phyloP scores from a whole-genome alignment of 2,329 filamentous ascomycete species.

The Coleophoma eucalyptorum region DNA sequence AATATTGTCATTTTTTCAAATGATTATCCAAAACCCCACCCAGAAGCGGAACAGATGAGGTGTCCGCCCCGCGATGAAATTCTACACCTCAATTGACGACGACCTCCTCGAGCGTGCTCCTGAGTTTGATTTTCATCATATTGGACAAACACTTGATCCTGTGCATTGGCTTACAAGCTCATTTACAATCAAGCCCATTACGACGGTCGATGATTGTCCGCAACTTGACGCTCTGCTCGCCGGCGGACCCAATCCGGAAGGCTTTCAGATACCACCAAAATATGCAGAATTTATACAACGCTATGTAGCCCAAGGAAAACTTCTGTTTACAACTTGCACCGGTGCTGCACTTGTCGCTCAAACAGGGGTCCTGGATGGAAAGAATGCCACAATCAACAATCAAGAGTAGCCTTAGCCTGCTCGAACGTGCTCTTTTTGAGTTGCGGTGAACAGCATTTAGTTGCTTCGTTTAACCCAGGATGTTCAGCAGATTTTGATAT shows the following conservation, averaged over 20 bases:
- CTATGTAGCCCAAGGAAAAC: constrained; percentile 29
- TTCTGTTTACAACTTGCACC: constrained; percentile 61
- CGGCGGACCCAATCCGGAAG: constrained; percentile 20
- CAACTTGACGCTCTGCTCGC: constrained; percentile 29
- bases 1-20: too few relatives aligned
- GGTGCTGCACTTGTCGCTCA: constrained; percentile 54
- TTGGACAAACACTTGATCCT: constrained; percentile 27
- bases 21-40: too few relatives aligned
- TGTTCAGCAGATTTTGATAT: too few relatives aligned
- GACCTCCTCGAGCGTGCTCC: constrained; percentile 20
- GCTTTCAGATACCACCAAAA: constrained; percentile 24
- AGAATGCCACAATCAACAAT: constrained; percentile 66
- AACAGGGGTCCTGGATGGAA: constrained; percentile 55
- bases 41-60: too few relatives aligned
- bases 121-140: constrained; percentile 30
- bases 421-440: too few relatives aligned
- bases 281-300: constrained; percentile 25
- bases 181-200: constrained; percentile 24
- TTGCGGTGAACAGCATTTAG: too few relatives aligned
- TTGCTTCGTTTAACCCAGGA: too few relatives aligned
- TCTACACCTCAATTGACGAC: constrained; percentile 13
- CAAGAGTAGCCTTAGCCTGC: too few relatives aligned
- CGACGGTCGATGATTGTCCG: constrained; percentile 28
- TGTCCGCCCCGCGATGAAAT: too few relatives aligned
- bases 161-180: constrained; percentile 15